Evolutionary conservation across 345 rosid species (phyloP), one percentile per base, ranked within the genome.

Genomic region (Corchorus capsularis): DNA sequence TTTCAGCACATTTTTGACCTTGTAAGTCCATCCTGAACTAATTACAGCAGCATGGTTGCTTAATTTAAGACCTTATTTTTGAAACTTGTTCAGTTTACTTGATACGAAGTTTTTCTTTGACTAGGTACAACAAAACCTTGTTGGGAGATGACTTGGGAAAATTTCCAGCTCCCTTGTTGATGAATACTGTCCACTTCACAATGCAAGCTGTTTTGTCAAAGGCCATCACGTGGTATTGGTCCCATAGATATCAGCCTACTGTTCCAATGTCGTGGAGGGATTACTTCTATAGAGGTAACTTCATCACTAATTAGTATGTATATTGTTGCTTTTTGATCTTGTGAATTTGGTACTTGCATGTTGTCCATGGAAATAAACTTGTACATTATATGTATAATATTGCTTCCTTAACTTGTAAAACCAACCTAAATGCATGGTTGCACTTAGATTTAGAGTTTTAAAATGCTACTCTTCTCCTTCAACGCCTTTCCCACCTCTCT

Each of bases 1-100:
- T 56, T 96, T 92, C 88, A 96, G 99, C 91, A 96, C 99, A 57
- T 90, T 96, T 88, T 89, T 96, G 91, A 94, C 99, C 47, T 75
- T 96, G 99, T 96, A 86, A 94, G 99, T 90, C 78, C 73, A 59
- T 83, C 11, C 45, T 66, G 60, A 22, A 34, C 41, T 46, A 63
- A 60, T 20, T 47, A 39, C 7, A 11, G 22, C 15, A 62, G 60
- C 37, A 27, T 65, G 52, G n/a, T 22, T 22, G 45, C 67, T 64
- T 13, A 39, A 67, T 50, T 50, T 60, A 41, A 41, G 63, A 61
- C 4, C n/a, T 22, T 54, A 41, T 37, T 73, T 17, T 61, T 45
- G 13, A 20, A 49, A 13, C 50, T 54, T 39, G 22, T 69, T 50
- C 45, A 69, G 2, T 75, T 37, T 19, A 66, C 61, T 53, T 75